phyloP scores from a whole-genome alignment of 345 rosid genomes.

The Firmiana major region DNA sequence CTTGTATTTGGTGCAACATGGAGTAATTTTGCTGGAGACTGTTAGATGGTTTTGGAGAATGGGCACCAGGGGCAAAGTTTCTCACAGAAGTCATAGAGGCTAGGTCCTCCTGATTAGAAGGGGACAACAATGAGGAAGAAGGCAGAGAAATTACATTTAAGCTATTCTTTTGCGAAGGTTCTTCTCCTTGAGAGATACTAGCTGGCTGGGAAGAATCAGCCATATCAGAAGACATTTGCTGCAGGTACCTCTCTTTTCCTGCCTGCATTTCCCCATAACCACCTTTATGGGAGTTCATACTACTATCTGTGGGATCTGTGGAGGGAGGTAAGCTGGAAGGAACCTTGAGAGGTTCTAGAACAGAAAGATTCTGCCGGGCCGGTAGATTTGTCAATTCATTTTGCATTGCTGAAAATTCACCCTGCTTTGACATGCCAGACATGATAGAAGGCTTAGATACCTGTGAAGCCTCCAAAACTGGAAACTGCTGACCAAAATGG shows the following conservation, averaged over 20 bases:
- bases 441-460: slow-evolving; percentile 23
- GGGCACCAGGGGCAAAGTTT: slow-evolving; percentile 19
- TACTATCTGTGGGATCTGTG: slow-evolving; percentile 19
- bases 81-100: slow-evolving; percentile 17
- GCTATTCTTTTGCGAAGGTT: slow-evolving; percentile 8
- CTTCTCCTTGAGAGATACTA: slow-evolving; percentile 14
- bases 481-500: slow-evolving; percentile 30
- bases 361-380: slow-evolving; percentile 23
- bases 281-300: slow-evolving; percentile 17
- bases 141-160: slow-evolving; percentile 16
- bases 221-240: slow-evolving; percentile 22
- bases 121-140: slow-evolving; percentile 13
- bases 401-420: slow-evolving; percentile 21
- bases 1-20: slow-evolving; percentile 29
- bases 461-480: slow-evolving; percentile 31
- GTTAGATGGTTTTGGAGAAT: slow-evolving; percentile 6
- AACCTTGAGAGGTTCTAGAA: slow-evolving; percentile 13
- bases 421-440: slow-evolving; percentile 25
- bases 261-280: slow-evolving; percentile 14
- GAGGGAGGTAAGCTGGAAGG: slow-evolving; percentile 19
- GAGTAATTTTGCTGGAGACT: slow-evolving; percentile 23
- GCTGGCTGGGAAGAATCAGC: slow-evolving; percentile 17
- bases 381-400: slow-evolving; percentile 32
- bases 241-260: slow-evolving; percentile 21
- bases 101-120: slow-evolving; percentile 21